A percentile compares a stretch with the other conserved stretches of the same genome.
Evolutionary conservation across 1,284 basidiomycete species (phyloP).

Genomic region (Moesziomyces sp.): DNA sequence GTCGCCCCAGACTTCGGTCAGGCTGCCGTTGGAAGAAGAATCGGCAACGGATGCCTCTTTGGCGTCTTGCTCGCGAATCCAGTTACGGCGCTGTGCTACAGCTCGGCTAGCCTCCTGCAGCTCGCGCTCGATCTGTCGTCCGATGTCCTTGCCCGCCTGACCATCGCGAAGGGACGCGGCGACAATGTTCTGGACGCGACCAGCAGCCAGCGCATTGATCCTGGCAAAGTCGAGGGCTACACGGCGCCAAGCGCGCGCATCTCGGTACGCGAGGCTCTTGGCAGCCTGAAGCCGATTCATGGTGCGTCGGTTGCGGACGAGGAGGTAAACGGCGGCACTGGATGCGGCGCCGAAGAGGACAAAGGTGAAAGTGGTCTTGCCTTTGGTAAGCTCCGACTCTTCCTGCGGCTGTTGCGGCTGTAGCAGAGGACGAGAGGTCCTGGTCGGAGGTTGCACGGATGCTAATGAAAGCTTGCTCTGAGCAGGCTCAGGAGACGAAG

Average conservation of each 20-base stretch:
- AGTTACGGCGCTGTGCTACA: constrained; percentile 32
- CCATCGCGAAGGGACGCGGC: constrained; percentile 26
- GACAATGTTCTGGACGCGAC: constrained; percentile 30
- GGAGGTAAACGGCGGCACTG: constrained; percentile 19
- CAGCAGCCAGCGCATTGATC: constrained; percentile 40
- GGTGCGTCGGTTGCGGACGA: constrained; percentile 21
- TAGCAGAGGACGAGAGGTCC: background rate
- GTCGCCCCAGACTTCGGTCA: constrained; percentile 18
- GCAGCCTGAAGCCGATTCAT: constrained; percentile 45
- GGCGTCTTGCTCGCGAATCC: constrained; percentile 28
- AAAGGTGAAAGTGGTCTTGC: constrained; percentile 43
- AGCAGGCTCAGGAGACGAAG: background rate
- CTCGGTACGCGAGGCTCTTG: constrained; percentile 32
- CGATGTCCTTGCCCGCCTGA: constrained; percentile 24
- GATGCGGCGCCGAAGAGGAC: constrained; percentile 40
- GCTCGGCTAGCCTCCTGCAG: constrained; percentile 31
- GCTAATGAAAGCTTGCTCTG: background rate
- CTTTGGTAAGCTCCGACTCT: background rate
- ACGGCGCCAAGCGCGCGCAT: constrained; percentile 46
- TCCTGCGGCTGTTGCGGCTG: background rate
- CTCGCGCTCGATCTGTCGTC: constrained; percentile 36
- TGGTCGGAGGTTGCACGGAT: background rate
- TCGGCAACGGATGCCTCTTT: constrained; percentile 14
- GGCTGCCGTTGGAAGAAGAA: constrained; percentile 4
- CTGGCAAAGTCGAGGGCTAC: constrained; percentile 44